These are phyloP conservation scores for Phylloporus rhodoxanthus DNA, from an alignment of 768 basidiomycete species.

Conservation along the genomic window DNA sequence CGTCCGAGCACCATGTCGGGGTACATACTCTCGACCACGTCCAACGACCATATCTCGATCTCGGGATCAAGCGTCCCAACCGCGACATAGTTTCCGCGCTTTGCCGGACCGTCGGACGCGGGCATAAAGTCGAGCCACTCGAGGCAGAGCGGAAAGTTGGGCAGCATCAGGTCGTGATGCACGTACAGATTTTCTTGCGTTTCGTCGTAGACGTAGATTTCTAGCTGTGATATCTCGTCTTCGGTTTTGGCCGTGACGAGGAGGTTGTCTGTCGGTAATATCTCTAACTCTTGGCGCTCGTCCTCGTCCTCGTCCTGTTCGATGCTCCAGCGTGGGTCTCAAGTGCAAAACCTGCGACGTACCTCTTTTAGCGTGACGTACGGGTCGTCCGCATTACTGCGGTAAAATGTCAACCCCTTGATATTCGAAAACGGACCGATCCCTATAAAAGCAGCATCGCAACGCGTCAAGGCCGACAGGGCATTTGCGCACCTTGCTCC, in stretches of 20 bases:
- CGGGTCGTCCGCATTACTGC: constrained; percentile 89
- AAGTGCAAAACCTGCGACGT: constrained; percentile 16
- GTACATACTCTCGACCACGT: constrained; percentile 90
- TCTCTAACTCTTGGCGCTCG: constrained; percentile 85
- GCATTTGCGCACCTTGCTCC: constrained; percentile 25
- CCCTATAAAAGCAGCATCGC: constrained; percentile 31
- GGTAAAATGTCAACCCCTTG: constrained; percentile 89
- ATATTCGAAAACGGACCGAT: constrained; percentile 89
- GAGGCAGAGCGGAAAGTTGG: constrained; percentile 94
- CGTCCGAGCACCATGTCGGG: constrained; percentile 88
- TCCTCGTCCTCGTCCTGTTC: constrained; percentile 51
- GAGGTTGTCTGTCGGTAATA: constrained; percentile 87
- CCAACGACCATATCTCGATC: constrained; percentile 98
- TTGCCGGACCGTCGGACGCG: constrained; percentile 35
- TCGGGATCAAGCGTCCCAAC: constrained; percentile 97
- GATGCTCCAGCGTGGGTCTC: background rate
- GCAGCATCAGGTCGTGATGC: constrained; percentile 97
- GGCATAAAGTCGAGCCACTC: constrained; percentile 99
- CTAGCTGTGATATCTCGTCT: constrained; percentile 93
- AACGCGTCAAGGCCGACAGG: background rate
- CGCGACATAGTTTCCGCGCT: constrained; percentile 84
- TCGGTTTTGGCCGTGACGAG: constrained; percentile 91
- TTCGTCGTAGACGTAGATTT: constrained; percentile 76
- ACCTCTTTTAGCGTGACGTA: constrained; percentile 96
- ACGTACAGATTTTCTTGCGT: constrained; percentile 86